phyloP scores from a whole-genome alignment of 305 asterid genomes.

The Solanum aculeatissimum region DNA sequence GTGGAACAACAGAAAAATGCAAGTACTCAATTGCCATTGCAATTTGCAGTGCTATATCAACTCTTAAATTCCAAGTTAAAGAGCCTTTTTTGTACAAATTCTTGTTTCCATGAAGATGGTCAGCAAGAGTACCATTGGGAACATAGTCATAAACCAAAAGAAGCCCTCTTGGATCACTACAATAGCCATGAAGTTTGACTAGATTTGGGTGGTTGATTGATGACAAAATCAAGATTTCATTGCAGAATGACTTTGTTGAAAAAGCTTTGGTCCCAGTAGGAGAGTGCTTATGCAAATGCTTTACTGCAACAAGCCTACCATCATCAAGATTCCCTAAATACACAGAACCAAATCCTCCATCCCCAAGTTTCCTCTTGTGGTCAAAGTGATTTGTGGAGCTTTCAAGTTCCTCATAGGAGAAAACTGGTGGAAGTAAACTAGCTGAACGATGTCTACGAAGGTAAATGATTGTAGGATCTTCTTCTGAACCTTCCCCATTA shows the following conservation, averaged over 20 bases:
- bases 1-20: constrained; percentile 69
- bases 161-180: constrained; percentile 92
- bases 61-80: constrained; percentile 54
- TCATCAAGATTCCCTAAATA: constrained; percentile 64
- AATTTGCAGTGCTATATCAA: constrained; percentile 64
- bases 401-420: constrained; percentile 76
- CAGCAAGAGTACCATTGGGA: constrained; percentile 79
- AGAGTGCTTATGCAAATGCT: constrained; percentile 65
- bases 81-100: constrained; percentile 25
- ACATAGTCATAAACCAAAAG: constrained; percentile 77
- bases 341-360: constrained; percentile 95
- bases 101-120: constrained; percentile 71
- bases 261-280: constrained; percentile 38
- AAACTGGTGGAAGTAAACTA: constrained; percentile 73
- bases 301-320: constrained; percentile 65
- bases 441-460: constrained; percentile 77
- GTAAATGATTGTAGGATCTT: constrained; percentile 67
- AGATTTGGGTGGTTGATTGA: constrained; percentile 69
- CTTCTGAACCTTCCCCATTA: constrained; percentile 27
- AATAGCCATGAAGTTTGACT: constrained; percentile 89
- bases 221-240: constrained; percentile 75
- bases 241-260: constrained; percentile 74
- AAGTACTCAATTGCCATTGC: constrained; percentile 82
- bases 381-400: constrained; percentile 67
- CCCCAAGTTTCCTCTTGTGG: constrained; percentile 67